Evolutionary conservation across 306 rosid species (phyloP), one percentile per base, ranked within the genome.

Genomic region (Oemleria cerasiformis): DNA sequence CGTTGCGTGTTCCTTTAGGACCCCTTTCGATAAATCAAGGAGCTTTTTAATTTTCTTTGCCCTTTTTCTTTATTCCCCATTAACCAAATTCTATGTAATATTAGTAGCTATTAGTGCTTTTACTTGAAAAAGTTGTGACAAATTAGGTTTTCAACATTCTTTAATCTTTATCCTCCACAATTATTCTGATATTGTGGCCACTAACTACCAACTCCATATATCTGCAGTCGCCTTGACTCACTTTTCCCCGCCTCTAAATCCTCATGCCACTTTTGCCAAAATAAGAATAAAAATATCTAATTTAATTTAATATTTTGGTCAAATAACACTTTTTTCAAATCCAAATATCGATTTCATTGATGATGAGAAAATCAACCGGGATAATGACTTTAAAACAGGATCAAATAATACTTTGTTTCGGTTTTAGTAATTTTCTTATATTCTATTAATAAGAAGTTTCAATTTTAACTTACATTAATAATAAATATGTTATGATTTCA

Each of bases 111-210:
- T 54, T 56, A n/a, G n/a, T n/a, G n/a, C 73, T 65, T 56, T 71
- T 74, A 19, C 34, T 14, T 19, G 5, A 44, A 15, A 74, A 75
- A 30, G 50, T 43, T 10, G 69, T 62, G 59, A 40, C 70, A 61
- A 56, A 16, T 77, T 54, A 54, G 59, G 80, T 77, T 48, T 63
- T 11, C 23, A 10, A n/a, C n/a, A n/a, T n/a, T n/a, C n/a, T n/a
- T n/a, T n/a, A n/a, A n/a, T n/a, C n/a, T n/a, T n/a, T n/a, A 53
- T 12, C 65, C 71, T 47, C 71, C 50, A 58, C 72, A 54, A 19
- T 21, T 20, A 43, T 70, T 38, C 44, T 67, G 58, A 30, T 38
- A 55, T 10, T 12, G 16, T 48, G 74, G 17, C 69, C 63, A 15
- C 50, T 7, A 20, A 64, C n/a, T 16, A 39, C n/a, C 9, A 30